Conservation (phyloP, 495 filamentous ascomycete species). For the Rhypophila decipiens region DNA sequence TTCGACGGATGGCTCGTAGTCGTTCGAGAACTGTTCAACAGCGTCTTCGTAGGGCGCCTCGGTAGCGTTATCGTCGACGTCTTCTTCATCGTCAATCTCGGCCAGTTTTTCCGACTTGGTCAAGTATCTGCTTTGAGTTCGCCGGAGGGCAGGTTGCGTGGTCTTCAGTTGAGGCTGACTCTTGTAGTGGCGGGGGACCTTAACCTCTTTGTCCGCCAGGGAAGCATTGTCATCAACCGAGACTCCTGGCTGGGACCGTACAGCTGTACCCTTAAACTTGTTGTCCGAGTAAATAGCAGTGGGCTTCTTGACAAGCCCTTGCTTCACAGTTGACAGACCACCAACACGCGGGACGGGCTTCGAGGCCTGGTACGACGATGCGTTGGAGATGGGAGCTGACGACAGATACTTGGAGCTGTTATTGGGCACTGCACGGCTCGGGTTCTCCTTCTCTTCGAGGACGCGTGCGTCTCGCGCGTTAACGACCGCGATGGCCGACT, state of each 20-base stretch:
- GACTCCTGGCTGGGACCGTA: slow-evolving; percentile 6
- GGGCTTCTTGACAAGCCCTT: slow-evolving; percentile 51
- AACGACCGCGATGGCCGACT: slow-evolving; percentile 19
- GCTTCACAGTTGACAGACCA: slow-evolving; percentile 28
- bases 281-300: slow-evolving; percentile 63
- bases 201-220: slow-evolving; percentile 23
- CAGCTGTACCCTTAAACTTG: slow-evolving; percentile 17
- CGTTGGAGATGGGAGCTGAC: not conserved
- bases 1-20: slow-evolving; percentile 4
- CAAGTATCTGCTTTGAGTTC: slow-evolving; percentile 27
- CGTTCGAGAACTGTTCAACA: slow-evolving; percentile 27
- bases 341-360: slow-evolving; percentile 7
- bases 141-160: slow-evolving; percentile 22
- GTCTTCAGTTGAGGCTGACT: slow-evolving; percentile 33
- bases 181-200: slow-evolving; percentile 37
- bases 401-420: slow-evolving; percentile 10
- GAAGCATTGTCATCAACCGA: slow-evolving; percentile 13
- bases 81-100: slow-evolving; percentile 17
- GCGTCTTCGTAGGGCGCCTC: slow-evolving; percentile 40
- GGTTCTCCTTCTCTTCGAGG: slow-evolving; percentile 43
- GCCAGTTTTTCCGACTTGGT: slow-evolving; percentile 13
- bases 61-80: slow-evolving; percentile 26
- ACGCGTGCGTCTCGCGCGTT: slow-evolving; percentile 39
- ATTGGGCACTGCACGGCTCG: not conserved
- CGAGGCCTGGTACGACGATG: not conserved